Evolutionary conservation across 1,284 basidiomycete species (phyloP), one percentile per base, ranked within the genome.

Genomic region (Ganoderma resinaceum): DNA sequence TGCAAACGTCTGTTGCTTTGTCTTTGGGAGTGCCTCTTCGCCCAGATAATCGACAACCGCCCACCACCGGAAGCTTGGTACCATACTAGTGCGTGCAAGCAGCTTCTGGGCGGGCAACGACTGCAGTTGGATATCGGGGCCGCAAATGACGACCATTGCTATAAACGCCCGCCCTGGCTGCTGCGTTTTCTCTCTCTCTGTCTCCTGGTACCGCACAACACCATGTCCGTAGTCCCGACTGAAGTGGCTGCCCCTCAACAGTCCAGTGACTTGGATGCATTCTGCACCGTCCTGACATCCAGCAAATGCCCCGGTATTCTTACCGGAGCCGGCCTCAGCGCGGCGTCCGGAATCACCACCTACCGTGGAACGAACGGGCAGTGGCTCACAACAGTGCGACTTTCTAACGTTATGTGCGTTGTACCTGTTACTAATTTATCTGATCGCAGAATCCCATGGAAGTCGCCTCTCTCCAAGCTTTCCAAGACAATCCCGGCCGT

Each of bases 401-500:
- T 58, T 58, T 37, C 35, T 12, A 14, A 20, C 8, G 52, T 20
- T 58, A n/a, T 58, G 35, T 20, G 33, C 33, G 20, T 37, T 23
- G 33, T 12, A 58, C 35, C 20, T 5, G 33, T 1, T 58, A 58
- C 57, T 58, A 6, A 58, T 18, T 23, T 23, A 23, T n/a, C 9
- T n/a, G 4, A 16, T 58, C n/a, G n/a, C n/a, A 58, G 57, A 58
- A 58, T 58, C 57, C 57, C 20, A 58, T 58, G 57, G 57, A 58
- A 14, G 57, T 58, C 35, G 57, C 57, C 11, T 58, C 57, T 58
- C n/a, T 58, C 57, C 57, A 58, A 38, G 57, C 57, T 3, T 58
- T 58, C 57, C 57, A 58, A 58, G 57, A 58, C 20, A 78, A 83
- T 66, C 82, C 82, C 0, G 73, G 73, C 66, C 76, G 77, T 18